Base-by-base conservation (phyloP, 768 basidiomycete species). In the Lepiota venenata region DNA sequence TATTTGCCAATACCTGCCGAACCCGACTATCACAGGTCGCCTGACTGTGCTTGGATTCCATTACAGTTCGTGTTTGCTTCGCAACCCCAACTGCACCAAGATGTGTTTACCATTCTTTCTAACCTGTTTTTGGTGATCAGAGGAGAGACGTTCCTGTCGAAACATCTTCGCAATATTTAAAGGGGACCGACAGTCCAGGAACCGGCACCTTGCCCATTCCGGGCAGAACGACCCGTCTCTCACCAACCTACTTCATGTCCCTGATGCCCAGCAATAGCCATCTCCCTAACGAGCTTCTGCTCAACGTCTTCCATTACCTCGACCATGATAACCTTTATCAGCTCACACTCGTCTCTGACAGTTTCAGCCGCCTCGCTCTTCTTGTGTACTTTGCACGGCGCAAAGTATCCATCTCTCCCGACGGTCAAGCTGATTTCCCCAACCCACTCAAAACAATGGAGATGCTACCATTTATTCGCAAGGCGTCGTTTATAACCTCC, bases 221-320 rank as follows among this genome's bases (percentile, higher is more conserved):
- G 32, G 32, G 32, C 10, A 32, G 32, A n/a, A 11, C 32, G 10
- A 11, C n/a, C n/a, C 32, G 10, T 9, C 32, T 32, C 32, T 32
- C 32, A 32, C 32, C 32, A 8, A 32, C 46, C 39, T 18, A 27
- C 49, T 14, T 3, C 15, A 52, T 48, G 45, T 47, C 48, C 37
- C 39, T 39, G 8, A 20, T 49, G 25, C 41, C 40, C 12, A n/a
- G 44, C 57, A 12, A 25, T 7, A 48, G 57, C 18, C 49, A 54
- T 21, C 56, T 67, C 20, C 66, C 66, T 4, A 62, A 57, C 25
- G 66, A 67, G 40, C 47, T 65, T 20, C 60, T 67, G 18, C 58
- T 64, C 37, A 16, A 9, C 10, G 49, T 67, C 25, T 47, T 61
- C 45, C 55, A 56, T 40, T 41, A 59, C 25, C 55, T 64, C 18